Conservation (phyloP, 2,329 filamentous ascomycete genomes). For the Epichloe typhina region DNA sequence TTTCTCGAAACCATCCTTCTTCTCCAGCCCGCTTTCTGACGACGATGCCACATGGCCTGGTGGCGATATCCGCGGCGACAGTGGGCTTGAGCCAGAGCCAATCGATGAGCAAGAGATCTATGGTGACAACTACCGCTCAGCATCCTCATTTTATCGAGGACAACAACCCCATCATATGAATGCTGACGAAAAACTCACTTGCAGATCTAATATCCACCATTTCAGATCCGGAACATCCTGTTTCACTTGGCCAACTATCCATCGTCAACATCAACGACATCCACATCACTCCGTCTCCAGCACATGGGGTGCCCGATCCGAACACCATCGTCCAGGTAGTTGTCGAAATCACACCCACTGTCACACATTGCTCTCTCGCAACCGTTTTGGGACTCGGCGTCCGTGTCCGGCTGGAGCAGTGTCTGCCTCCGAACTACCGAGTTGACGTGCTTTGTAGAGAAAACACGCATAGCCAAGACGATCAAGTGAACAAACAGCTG, state of each 20-base stretch:
- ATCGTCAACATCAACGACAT: slow-evolving; percentile 97
- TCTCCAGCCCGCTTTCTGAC: slow-evolving; percentile 26
- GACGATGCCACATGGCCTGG: slow-evolving; percentile 22
- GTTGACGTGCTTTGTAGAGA: slow-evolving; percentile 91
- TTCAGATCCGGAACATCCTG: slow-evolving; percentile 89
- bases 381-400: slow-evolving; percentile 94
- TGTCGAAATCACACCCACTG: slow-evolving; percentile 88
- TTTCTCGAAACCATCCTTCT: slow-evolving; percentile 31
- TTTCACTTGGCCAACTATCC: slow-evolving; percentile 82
- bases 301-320: slow-evolving; percentile 26
- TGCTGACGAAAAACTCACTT: neutral
- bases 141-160: neutral
- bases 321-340: slow-evolving; percentile 57
- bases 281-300: slow-evolving; percentile 43
- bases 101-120: slow-evolving; percentile 98
- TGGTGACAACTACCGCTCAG: slow-evolving; percentile 36
- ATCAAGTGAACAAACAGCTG: slow-evolving; percentile 93
- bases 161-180: too few species aligned
- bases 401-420: slow-evolving; percentile 79
- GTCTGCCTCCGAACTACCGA: slow-evolving; percentile 79
- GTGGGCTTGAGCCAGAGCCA: slow-evolving; percentile 52
- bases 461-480: slow-evolving; percentile 87
- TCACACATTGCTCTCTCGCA: slow-evolving; percentile 91
- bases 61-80: slow-evolving; percentile 34
- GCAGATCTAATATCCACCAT: slow-evolving; percentile 88